These are phyloP conservation scores for Aureobasidium sp. DNA, from an alignment of 2,329 filamentous ascomycete species.

Conservation along the genomic window DNA sequence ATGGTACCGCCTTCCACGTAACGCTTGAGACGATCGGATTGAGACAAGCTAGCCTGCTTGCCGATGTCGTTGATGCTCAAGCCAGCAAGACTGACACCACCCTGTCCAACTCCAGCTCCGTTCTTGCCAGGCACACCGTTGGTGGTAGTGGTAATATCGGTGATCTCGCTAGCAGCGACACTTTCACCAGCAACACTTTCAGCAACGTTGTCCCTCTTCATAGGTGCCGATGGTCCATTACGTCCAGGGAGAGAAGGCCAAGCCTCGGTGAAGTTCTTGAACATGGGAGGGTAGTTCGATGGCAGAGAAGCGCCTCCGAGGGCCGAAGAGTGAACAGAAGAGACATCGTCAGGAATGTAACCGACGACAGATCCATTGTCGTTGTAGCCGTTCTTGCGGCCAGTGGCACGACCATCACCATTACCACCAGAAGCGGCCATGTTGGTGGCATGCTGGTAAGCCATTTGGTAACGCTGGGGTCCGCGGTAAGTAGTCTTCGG, in stretches of 20 bases:
- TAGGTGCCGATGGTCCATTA: slow-evolving; percentile 51
- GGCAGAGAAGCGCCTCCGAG: slow-evolving; percentile 59
- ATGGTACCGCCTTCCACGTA: slow-evolving; percentile 67
- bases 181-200: slow-evolving; percentile 82
- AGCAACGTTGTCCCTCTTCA: slow-evolving; percentile 39
- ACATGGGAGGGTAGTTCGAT: slow-evolving; percentile 87
- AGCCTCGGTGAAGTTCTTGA: slow-evolving; percentile 81
- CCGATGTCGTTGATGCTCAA: slow-evolving; percentile 64
- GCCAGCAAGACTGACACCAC: slow-evolving; percentile 83
- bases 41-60: slow-evolving; percentile 67
- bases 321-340: slow-evolving; percentile 88
- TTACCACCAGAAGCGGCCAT: slow-evolving; percentile 44
- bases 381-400: slow-evolving; percentile 44
- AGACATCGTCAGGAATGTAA: slow-evolving; percentile 95
- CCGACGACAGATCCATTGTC: slow-evolving; percentile 87
- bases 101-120: slow-evolving; percentile 59
- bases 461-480: slow-evolving; percentile 79
- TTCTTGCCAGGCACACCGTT: slow-evolving; percentile 50
- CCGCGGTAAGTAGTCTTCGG: slow-evolving; percentile 88
- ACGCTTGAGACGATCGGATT: slow-evolving; percentile 86
- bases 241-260: slow-evolving; percentile 74
- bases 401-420: slow-evolving; percentile 35
- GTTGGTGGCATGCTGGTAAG: slow-evolving; percentile 60
- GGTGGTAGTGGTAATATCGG: slow-evolving; percentile 72
- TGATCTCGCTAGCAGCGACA: slow-evolving; percentile 82